Base-by-base conservation (phyloP, 371 early-diverging fungal species). In the Phascolomyces articulosus region DNA sequence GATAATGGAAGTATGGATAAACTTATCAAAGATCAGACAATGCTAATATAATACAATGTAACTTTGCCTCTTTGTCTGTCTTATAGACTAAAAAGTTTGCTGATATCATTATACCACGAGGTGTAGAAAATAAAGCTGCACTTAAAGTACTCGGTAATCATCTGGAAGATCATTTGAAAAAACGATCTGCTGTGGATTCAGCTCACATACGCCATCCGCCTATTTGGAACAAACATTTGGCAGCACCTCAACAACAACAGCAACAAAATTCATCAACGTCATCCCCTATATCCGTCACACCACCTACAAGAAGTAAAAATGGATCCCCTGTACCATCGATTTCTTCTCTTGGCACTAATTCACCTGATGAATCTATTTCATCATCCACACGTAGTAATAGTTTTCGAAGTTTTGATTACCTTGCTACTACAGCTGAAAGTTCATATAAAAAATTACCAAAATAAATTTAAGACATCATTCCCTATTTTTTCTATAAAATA, bases 91-190 rank as follows among this genome's bases (percentile, higher is more conserved):
- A 93, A 70, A 89, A 92, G 58, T 90, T 83, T 71, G 95, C 94
- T 1, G 94, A 95, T 63, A 89, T 95, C 47, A 89, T 95, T 56
- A 89, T 94, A 57, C 95, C 96, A n/a, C 86, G 92, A 29, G 95
- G 95, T 41, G 76, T 78, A 31, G 85, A 87, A 20, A 94, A 95
- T 73, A 69, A 69, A 15, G 85, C 92, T 44, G 95, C 94, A 0
- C 80, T 94, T 26, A 83, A 90, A 57, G 79, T 95, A 34, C 82
- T 94, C 61, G 75, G 84, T 3, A 78, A 86, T 28, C 90, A 90
- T 55, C 69, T 90, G 9, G 79, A 80, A 53, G 90, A 90, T 40
- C 72, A 85, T 54, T 63, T 85, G 40, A 75, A 70, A 28, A 21
- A 44, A 34, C 58, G 65, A 40, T 47, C 55, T 7, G 49, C 23